Base-by-base conservation (phyloP, 306 rosid species). In the Vigna unguiculata region DNA sequence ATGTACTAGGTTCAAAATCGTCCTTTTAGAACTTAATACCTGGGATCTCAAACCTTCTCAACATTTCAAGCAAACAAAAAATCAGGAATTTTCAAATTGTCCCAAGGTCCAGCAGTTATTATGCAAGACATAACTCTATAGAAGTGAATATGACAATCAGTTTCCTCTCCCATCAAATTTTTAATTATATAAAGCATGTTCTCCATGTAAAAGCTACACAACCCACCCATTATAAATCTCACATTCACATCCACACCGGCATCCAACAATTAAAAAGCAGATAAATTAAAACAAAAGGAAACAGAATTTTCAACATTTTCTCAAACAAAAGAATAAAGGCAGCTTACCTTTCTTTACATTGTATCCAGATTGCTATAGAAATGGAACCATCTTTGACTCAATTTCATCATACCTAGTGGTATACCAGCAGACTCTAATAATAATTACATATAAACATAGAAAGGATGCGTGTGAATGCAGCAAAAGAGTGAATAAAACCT, bases 281-380 rank as follows among this genome's bases (percentile, higher is more conserved):
- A 67, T 47, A 9, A 58, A 69, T 65, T 19, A 32, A 25, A 36
- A 19, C 11, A 19, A 72, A 60, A 53, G 15, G 20, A 17, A 52
- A 60, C 57, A 71, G 6, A 38, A 66, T 17, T 16, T 65, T 53
- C 80, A 49, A 5, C 54, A 62, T 51, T 54, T n/a, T 71, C 71
- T 72, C 55, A 47, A 67, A 51, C 59, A 70, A 54, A 11, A 2
- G 48, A 43, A 40, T 53, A 52, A 46, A 34, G 64, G 19, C 9
- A 36, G 36, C 38, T 30, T 85, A 91, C 99, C 99, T 93, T 96
- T 96, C 83, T 89, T 96, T 68, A 93, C 97, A 47, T 92, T 96
- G 90, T 96, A 96, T 64, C 99, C 98, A 6, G 99, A 96, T 54
- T 82, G 47, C 84, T 55, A 91, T 40, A 96, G 84, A 83, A 96